phyloP scores from a whole-genome alignment of 352 stramenopile species.

The Phytopythium litorale region DNA sequence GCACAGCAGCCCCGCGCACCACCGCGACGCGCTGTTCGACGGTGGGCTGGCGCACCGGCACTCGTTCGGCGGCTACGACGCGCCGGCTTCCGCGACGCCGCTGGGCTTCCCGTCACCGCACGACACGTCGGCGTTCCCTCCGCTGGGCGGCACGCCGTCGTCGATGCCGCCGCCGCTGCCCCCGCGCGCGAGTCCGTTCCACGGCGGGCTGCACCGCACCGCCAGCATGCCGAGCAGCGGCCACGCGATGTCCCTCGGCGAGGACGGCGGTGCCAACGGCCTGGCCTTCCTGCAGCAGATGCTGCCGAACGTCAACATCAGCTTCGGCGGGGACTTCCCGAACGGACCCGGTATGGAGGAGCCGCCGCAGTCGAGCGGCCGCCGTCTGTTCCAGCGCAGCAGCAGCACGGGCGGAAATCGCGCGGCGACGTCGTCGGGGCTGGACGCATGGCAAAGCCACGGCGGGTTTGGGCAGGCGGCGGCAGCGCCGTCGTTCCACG shows the following conservation, averaged over 20 bases:
- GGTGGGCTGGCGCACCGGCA: constrained; percentile 1
- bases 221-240: constrained; percentile 6
- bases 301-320: constrained; percentile 88
- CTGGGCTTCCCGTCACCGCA: constrained; percentile 21
- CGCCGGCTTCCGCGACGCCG: not conserved
- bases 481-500: constrained; percentile 36
- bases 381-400: constrained; percentile 37
- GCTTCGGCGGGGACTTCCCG: constrained; percentile 69
- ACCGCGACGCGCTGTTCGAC: constrained; percentile 4
- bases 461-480: constrained; percentile 14
- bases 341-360: constrained; percentile 12
- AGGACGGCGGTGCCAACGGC: constrained; percentile 20
- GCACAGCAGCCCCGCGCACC: not conserved
- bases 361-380: constrained; percentile 14
- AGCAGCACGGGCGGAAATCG: constrained; percentile 16
- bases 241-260: constrained; percentile 20
- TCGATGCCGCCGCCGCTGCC: constrained; percentile 19
- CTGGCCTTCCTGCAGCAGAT: constrained; percentile 85
- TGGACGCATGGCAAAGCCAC: constrained; percentile 9
- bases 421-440: not conserved
- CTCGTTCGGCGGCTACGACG: constrained; percentile 25
- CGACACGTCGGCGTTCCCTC: constrained; percentile 36
- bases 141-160: constrained; percentile 29
- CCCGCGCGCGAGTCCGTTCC: constrained; percentile 25
- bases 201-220: constrained; percentile 13